phyloP scores from a whole-genome alignment of 2,329 filamentous ascomycete species.

The Fusarium mexicanum region DNA sequence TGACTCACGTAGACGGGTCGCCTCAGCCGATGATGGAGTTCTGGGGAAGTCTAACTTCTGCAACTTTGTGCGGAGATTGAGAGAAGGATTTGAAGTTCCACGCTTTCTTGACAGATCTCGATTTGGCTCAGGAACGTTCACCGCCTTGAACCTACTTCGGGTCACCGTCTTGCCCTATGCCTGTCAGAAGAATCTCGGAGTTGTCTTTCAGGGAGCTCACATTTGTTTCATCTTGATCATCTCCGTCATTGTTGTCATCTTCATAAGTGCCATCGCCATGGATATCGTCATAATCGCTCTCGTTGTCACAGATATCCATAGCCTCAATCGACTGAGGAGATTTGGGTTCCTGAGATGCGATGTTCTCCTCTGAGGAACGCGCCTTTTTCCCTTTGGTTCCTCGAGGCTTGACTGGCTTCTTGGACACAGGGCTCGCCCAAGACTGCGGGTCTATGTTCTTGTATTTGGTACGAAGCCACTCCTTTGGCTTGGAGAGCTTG shows the following conservation, averaged over 20 bases:
- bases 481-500: neutral
- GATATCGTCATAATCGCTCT: neutral
- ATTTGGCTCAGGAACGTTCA: neutral
- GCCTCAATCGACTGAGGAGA: neutral
- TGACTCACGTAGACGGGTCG: neutral
- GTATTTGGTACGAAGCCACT: neutral
- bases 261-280: neutral
- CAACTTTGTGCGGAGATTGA: neutral
- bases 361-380: neutral
- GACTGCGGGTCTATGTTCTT: neutral
- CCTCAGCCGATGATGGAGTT: too few relatives aligned
- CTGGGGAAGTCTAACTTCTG: neutral
- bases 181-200: neutral
- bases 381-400: fast-evolving
- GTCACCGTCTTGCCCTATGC: neutral
- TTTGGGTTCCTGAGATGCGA: neutral
- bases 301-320: neutral
- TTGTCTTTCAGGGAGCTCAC: neutral
- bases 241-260: too few relatives aligned
- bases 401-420: fast-evolving
- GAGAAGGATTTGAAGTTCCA: neutral
- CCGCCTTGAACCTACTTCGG: neutral
- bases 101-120: neutral
- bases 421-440: neutral
- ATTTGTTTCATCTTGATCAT: neutral